Base-by-base conservation (phyloP, 2,329 filamentous ascomycete genomes). In the Onygenales sp. region DNA sequence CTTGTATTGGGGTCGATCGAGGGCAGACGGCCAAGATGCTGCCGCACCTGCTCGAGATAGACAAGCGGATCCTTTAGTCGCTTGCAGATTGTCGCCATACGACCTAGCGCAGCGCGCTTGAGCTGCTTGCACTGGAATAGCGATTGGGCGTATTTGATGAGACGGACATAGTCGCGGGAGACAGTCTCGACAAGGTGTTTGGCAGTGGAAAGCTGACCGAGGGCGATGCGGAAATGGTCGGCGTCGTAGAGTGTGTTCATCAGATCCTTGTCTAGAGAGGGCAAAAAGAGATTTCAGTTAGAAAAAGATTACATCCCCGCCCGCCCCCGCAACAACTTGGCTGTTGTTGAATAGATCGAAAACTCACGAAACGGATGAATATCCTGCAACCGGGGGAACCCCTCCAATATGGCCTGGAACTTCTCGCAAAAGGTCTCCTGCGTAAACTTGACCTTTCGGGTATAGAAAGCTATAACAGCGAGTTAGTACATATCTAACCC, bases 81-180 rank as follows among this genome's bases (percentile, higher is more conserved):
- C 77, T 90, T 93, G 75, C 89, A 89, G 64, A 98, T 89, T 14
- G 93, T 98, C 59, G 92, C 93, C 93, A 98, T 97, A 68, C 93
- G 90, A 78, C 93, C 93, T 51, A 98, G 82, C 7, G 87, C 94
- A 50, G 94, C 93, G 59, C 88, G 82, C 83, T 98, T 98, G 65
- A 98, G 83, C 78, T 97, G 91, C 77, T 98, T 98, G 82, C 92
- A 97, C 77, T 98, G 93, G 78, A 92, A 98, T 59, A 98, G 81
- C 65, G 85, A 94, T 77, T 95, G 91, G 53, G 89, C 91, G 75
- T 98, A 97, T 79, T 95, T 94, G 71, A 95, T 82, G 45, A 98
- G 82, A 60, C 93, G 89, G 58, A 98, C 90, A 67, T 98, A 98
- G 72, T 98, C 93, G 67, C 93, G 83, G 56, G 89, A 87, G 58